Percentiles rank a stretch among this genome's conserved stretches.
Conservation (phyloP, 139 green algal species). For the Eudorina sp. region DNA sequence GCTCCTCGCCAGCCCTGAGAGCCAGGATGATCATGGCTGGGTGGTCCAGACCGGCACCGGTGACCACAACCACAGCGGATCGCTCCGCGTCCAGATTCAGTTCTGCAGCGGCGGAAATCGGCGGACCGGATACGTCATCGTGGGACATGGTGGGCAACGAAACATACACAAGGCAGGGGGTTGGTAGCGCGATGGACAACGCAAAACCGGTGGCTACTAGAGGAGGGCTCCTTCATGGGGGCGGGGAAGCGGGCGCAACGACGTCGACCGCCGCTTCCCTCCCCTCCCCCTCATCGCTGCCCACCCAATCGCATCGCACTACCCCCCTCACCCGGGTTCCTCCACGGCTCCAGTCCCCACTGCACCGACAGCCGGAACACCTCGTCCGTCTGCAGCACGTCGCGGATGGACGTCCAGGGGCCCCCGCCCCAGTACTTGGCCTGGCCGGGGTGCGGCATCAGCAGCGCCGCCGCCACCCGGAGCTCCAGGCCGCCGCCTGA, state of each 20-base stretch:
- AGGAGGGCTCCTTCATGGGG: not conserved
- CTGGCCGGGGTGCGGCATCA: slow-evolving; percentile 33
- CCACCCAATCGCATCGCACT: too few relatives aligned
- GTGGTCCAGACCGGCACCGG: slow-evolving; percentile 1
- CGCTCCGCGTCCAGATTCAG: not conserved
- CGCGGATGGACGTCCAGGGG: slow-evolving; percentile 18
- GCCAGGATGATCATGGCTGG: slow-evolving; percentile 16
- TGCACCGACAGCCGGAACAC: slow-evolving; percentile 40
- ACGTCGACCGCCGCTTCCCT: not conserved
- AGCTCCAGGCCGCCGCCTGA: not conserved
- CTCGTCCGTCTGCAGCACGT: slow-evolving; percentile 37
- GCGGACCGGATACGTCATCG: not conserved
- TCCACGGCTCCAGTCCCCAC: slow-evolving; percentile 34
- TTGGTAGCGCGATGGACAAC: not conserved
- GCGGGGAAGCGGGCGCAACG: not conserved
- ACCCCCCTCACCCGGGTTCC: slow-evolving; percentile 1
- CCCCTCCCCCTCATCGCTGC: not conserved
- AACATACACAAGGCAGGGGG: not conserved
- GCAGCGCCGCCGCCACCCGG: not conserved
- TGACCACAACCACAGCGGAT: slow-evolving; percentile 11
- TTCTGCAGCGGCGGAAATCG: not conserved
- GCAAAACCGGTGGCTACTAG: too few relatives aligned
- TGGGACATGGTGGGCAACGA: not conserved
- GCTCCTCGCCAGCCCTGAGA: not conserved
- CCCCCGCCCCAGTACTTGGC: slow-evolving; percentile 34